Evolutionary conservation across 2,329 filamentous ascomycete genomes (phyloP), one percentile per base, ranked within the genome.

Genomic region (Tolypocladium paradoxum): DNA sequence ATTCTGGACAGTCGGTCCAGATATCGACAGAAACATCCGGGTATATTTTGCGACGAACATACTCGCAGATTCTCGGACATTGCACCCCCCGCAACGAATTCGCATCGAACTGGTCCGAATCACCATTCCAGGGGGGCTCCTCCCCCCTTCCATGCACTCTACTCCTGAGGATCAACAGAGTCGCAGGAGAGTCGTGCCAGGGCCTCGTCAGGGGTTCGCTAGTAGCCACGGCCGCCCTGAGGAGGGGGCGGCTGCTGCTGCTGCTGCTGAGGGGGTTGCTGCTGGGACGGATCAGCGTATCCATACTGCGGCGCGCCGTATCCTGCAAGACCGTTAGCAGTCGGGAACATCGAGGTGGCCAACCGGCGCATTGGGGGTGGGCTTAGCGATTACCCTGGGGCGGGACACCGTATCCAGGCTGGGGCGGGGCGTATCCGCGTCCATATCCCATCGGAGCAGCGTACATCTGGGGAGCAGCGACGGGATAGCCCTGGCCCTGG

Each of bases 241-340:
- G 50, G 58, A 36, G 58, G 59, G 29, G 55, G 60, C 40, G 51
- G 58, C 43, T 53, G 56, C 38, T 55, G 56, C 51, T 40, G 45
- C 37, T 43, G 54, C 49, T 55, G 57, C 24, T 55, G 55, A 27
- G 51, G 48, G 27, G 24, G 36, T 36, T 57, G 57, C 50, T 62
- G 61, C 56, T 61, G 61, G 27, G 57, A 58, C 46, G 54, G 55
- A 43, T 62, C 59, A 29, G 50, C 53, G 59, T 81, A 80, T 50
- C 71, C 73, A 56, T 78, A 79, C 40, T 62, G 64, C 20, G 70
- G 67, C 8, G 62, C 63, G 49, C 60, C 65, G 55, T 68, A 75
- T 49, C 69, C 72, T 74, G 49, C 16, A 50, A 24, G 50, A 14
- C 33, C 12, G 52, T 60, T 31, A 62, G 57, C 49, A 51, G 24